phyloP scores from a whole-genome alignment of 1,139 yeast species.

The Sugiyamaella paludigena region DNA sequence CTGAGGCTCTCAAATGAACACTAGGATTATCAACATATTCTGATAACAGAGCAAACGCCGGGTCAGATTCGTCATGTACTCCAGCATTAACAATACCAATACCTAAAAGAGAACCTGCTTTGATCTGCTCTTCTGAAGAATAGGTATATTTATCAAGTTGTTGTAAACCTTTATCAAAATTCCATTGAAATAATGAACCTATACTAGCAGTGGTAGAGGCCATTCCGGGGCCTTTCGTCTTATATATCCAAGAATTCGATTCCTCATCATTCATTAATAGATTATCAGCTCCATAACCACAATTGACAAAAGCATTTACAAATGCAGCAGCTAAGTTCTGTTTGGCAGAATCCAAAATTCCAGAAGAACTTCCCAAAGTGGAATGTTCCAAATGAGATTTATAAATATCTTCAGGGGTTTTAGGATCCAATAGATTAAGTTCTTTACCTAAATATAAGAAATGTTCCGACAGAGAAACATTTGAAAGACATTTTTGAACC shows the following conservation, averaged over 20 bases:
- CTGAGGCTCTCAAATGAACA: conserved; percentile 65
- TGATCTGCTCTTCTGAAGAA: conserved; percentile 80
- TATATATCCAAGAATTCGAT: conserved; percentile 79
- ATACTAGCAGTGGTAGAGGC: conserved; percentile 90
- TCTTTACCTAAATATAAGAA: conserved; percentile 80
- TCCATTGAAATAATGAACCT: conserved; percentile 92
- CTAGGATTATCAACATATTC: conserved; percentile 65
- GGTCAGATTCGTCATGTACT: conserved; percentile 94
- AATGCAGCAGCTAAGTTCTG: conserved; percentile 95
- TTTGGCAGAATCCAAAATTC: conserved; percentile 85
- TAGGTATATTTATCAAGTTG: conserved; percentile 85
- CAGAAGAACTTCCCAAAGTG: conserved; percentile 56
- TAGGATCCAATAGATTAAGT: conserved; percentile 82
- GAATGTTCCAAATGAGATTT: conserved; percentile 83
- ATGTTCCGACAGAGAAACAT: conserved; percentile 73
- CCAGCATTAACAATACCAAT: conserved; percentile 93
- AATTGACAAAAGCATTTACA: conserved; percentile 86
- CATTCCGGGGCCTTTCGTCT: conserved; percentile 91
- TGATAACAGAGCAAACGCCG: conserved; percentile 76
- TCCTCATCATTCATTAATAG: conserved; percentile 64
- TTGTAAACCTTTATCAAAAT: conserved; percentile 83
- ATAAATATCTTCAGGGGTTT: conserved; percentile 92
- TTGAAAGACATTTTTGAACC: conserved; percentile 83
- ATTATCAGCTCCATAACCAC: conserved; percentile 88
- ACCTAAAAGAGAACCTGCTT: conserved; percentile 96